Percentiles rank a stretch among this genome's conserved stretches.
Conservation (phyloP, 2,329 filamentous ascomycete genomes). For the Ophiostoma fasciatum region DNA sequence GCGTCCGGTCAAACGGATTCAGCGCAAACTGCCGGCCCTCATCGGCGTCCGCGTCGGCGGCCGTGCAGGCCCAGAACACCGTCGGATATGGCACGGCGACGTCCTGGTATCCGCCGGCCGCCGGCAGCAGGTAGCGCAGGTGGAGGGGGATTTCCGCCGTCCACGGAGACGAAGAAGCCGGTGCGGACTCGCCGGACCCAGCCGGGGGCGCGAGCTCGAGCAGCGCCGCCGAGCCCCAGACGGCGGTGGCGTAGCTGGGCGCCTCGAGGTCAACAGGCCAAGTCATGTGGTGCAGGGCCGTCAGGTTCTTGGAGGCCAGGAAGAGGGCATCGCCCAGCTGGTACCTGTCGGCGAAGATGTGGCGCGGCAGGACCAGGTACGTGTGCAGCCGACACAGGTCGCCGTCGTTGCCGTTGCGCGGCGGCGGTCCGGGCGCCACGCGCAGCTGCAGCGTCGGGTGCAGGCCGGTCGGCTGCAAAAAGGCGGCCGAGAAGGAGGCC, state of each 20-base stretch:
- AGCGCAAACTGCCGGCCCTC: slow-evolving; percentile 51
- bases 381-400: slow-evolving; percentile 53
- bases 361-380: slow-evolving; percentile 68
- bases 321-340: slow-evolving; percentile 67
- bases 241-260: slow-evolving; percentile 59
- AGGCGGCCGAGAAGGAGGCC: slow-evolving; percentile 45
- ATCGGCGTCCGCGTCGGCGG: slow-evolving; percentile 43
- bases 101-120: slow-evolving; percentile 34
- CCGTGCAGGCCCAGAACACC: slow-evolving; percentile 80
- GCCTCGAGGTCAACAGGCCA: slow-evolving; percentile 81
- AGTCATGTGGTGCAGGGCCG: slow-evolving; percentile 49
- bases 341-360: slow-evolving; percentile 76
- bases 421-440: slow-evolving; percentile 38
- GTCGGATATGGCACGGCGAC: slow-evolving; percentile 62
- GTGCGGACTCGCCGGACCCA: too few species aligned
- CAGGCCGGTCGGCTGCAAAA: slow-evolving; percentile 60
- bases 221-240: slow-evolving; percentile 69
- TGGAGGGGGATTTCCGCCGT: slow-evolving; percentile 66
- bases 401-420: slow-evolving; percentile 18
- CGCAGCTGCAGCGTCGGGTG: slow-evolving; percentile 66
- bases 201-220: slow-evolving; percentile 48
- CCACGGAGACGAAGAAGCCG: slow-evolving; percentile 33
- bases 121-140: slow-evolving; percentile 63
- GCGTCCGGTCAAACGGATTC: slow-evolving; percentile 75
- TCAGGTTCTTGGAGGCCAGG: slow-evolving; percentile 65